Conservation (phyloP, 345 rosid genomes). For the Geranium rotundifolium region DNA sequence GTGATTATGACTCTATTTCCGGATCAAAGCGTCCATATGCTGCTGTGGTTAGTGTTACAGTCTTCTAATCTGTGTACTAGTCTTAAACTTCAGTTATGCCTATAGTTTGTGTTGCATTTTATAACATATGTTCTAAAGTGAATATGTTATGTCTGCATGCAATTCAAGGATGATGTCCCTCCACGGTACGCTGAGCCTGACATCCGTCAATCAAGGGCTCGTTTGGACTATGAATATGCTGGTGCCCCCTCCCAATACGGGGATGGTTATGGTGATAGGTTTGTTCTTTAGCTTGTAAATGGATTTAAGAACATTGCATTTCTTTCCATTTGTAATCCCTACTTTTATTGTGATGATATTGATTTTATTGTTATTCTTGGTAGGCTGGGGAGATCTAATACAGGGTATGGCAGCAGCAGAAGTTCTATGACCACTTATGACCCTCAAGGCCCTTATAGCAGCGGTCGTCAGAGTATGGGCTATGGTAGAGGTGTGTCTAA, state of each 20-base stretch:
- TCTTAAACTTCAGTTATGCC: neutral
- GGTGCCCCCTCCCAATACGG: slow-evolving; percentile 57
- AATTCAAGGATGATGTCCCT: slow-evolving; percentile 68
- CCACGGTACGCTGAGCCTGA: slow-evolving; percentile 65
- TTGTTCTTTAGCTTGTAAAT: slow-evolving; percentile 9
- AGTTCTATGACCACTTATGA: slow-evolving; percentile 66
- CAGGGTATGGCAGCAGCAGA: slow-evolving; percentile 79
- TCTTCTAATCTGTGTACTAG: slow-evolving; percentile 1
- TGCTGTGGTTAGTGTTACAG: slow-evolving; percentile 43
- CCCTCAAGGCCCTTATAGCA: slow-evolving; percentile 61
- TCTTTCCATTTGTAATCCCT: neutral
- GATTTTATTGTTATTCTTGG: slow-evolving; percentile 17
- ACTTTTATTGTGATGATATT: neutral
- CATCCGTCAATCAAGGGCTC: slow-evolving; percentile 76
- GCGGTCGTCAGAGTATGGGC: slow-evolving; percentile 71
- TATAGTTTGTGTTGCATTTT: neutral
- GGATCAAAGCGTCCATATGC: slow-evolving; percentile 88
- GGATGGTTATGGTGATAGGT: slow-evolving; percentile 85
- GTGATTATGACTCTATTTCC: slow-evolving; percentile 75
- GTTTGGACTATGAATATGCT: slow-evolving; percentile 70
- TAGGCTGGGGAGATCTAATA: slow-evolving; percentile 68
- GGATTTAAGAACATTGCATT: neutral
- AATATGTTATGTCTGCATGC: neutral
- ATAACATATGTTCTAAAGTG: slow-evolving; percentile 1
- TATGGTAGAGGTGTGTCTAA: slow-evolving; percentile 57